Evolutionary conservation across 2,329 filamentous ascomycete species (phyloP).

Genomic region (Penicillium occitanis): DNA sequence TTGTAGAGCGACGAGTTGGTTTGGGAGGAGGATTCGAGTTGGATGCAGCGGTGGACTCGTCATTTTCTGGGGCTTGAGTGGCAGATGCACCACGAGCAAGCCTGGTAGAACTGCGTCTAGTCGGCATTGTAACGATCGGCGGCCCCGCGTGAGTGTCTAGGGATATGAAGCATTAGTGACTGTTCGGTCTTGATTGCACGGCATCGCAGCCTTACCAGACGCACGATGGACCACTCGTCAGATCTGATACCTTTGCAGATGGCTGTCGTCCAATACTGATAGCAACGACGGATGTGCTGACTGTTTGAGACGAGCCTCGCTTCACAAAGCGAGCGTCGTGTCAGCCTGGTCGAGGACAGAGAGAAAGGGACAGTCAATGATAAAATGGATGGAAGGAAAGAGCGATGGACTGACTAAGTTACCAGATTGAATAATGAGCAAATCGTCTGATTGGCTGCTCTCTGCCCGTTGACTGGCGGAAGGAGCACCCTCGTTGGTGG

Average conservation of each 20-base stretch:
- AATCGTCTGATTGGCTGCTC: slow-evolving; percentile 1
- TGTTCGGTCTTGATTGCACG: not conserved
- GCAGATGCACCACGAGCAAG: slow-evolving; percentile 23
- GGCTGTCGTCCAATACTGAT: slow-evolving; percentile 22
- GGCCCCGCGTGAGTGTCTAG: not conserved
- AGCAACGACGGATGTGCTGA: not conserved
- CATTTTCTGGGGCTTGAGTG: slow-evolving; percentile 23
- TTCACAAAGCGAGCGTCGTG: not conserved
- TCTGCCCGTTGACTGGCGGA: not conserved
- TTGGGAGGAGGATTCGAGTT: not conserved
- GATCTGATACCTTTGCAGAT: slow-evolving; percentile 16
- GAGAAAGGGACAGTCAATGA: not conserved
- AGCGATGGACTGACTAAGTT: not conserved
- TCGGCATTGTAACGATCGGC: not conserved
- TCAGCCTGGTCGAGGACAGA: not conserved
- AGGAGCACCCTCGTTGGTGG: slow-evolving; percentile 2
- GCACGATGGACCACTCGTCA: not conserved
- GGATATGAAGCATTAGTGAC: not conserved
- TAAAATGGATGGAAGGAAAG: not conserved
- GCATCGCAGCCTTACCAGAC: slow-evolving; percentile 4
- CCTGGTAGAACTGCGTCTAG: slow-evolving; percentile 30
- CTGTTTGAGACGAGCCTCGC: not conserved
- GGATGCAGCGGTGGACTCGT: slow-evolving; percentile 1
- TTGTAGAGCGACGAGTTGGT: slow-evolving; percentile 8
- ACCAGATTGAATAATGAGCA: not conserved